Evolutionary conservation across 352 stramenopile species (phyloP), one percentile per base, ranked within the genome.

Genomic region (Bremia lactucae): DNA sequence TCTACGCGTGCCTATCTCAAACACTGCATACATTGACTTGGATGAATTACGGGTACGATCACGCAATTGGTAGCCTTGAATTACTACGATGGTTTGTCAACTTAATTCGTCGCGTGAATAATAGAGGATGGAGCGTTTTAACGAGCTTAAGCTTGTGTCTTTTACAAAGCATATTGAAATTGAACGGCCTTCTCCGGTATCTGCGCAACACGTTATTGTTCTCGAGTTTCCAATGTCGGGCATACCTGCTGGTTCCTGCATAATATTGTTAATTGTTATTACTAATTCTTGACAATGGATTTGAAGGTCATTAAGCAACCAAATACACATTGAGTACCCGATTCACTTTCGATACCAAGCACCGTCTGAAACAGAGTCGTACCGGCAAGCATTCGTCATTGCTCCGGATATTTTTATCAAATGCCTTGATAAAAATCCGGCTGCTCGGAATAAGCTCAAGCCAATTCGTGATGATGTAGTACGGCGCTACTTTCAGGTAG

Each of bases 291-390:
- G 10, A 28, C 10, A 6, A 31, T 38, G 14, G 14, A 46, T 23
- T 46, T n/a, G 6, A 23, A 71, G 49, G 31, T 35, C 45, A 35
- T 36, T 23, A 34, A 47, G 20, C 2, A 45, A 46, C 24, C 13
- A 46, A 42, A 15, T 56, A 19, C 52, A 62, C 6, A 29, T 66
- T 1, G 60, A 76, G 14, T 73, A 74, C 23, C 70, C 70, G 1
- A 75, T 83, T 48, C 70, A 83, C 25, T 72, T 83, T 25, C 62
- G 70, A 11, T 83, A 83, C 31, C 68, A 83, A 65, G 59, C 65
- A 3, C 68, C 70, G 8, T 76, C 70, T 7, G 39, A 58, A 26
- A 60, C 14, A 2, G 45, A 65, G 13, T 20, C 61, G 20, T 76
- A 74, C 34, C 65, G 68, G 3, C 16, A 37, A 36, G 65, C 65